Conservation (phyloP, 2,329 filamentous ascomycete species). For the Botryotinia narcissicola region DNA sequence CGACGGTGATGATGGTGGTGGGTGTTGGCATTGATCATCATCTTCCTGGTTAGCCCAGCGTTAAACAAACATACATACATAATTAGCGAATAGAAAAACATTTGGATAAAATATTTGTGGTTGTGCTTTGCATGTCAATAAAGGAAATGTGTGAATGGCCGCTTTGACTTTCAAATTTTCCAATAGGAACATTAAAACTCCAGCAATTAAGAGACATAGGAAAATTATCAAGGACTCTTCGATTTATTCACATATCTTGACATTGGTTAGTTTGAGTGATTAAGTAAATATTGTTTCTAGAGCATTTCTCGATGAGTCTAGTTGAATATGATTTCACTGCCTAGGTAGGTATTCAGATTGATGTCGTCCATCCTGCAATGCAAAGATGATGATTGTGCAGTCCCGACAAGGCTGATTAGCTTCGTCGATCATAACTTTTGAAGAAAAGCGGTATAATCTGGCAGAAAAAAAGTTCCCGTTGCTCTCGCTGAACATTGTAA, state of each 20-base stretch:
- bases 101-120: background rate
- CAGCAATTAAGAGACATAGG: background rate
- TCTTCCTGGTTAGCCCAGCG: background rate
- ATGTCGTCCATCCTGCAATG: background rate
- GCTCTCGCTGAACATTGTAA: background rate
- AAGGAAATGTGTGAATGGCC: background rate
- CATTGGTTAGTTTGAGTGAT: background rate
- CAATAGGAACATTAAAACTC: background rate
- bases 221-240: background rate
- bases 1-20: background rate
- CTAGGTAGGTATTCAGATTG: background rate
- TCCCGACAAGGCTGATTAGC: background rate
- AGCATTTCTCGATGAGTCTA: background rate
- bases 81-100: background rate
- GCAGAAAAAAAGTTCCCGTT: constrained; percentile 6
- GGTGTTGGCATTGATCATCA: background rate
- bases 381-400: background rate
- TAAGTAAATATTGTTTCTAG: background rate
- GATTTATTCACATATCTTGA: background rate
- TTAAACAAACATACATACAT: background rate
- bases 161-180: background rate
- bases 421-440: background rate
- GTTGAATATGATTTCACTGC: no score
- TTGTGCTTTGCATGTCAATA: background rate
- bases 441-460: background rate